A percentile compares a stretch with the other conserved stretches of the same genome.
These are phyloP conservation scores for Hydnomerulius pinastri DNA, from an alignment of 768 basidiomycete genomes.

Conservation along the genomic window DNA sequence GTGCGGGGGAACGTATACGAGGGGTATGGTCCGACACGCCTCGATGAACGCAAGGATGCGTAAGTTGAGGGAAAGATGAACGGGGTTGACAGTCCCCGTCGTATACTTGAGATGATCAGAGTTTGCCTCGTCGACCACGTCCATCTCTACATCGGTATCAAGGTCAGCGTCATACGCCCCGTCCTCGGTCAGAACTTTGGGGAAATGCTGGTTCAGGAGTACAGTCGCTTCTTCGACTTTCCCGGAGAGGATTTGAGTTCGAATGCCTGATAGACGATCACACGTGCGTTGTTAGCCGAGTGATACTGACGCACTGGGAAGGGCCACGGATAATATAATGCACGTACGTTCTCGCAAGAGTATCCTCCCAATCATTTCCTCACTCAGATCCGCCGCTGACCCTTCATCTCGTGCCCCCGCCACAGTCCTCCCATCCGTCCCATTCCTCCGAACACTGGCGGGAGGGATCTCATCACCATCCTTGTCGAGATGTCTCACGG, in stretches of 20 bases:
- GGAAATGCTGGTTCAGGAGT: conserved; percentile 72
- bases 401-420: conserved; percentile 16
- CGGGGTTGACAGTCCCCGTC: conserved; percentile 67
- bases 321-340: conserved; percentile 1
- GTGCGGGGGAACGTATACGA: conserved; percentile 41
- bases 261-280: conserved; percentile 55
- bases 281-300: not conserved
- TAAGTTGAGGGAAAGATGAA: conserved; percentile 79
- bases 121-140: conserved; percentile 25
- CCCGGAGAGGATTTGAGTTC: conserved; percentile 69
- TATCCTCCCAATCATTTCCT: conserved; percentile 46
- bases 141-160: conserved; percentile 5
- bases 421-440: conserved; percentile 4
- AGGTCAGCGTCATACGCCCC: not conserved
- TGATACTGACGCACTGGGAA: not conserved
- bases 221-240: conserved; percentile 70
- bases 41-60: conserved; percentile 89
- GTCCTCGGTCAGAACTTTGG: conserved; percentile 57
- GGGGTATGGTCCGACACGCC: conserved; percentile 71
- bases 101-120: conserved; percentile 47
- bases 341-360: conserved; percentile 56
- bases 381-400: conserved; percentile 30
- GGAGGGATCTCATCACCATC: conserved; percentile 65
- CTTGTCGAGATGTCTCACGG: conserved; percentile 60
- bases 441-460: conserved; percentile 25